phyloP scores from a whole-genome alignment of 306 rosid species.

The Begonia masoniana region DNA sequence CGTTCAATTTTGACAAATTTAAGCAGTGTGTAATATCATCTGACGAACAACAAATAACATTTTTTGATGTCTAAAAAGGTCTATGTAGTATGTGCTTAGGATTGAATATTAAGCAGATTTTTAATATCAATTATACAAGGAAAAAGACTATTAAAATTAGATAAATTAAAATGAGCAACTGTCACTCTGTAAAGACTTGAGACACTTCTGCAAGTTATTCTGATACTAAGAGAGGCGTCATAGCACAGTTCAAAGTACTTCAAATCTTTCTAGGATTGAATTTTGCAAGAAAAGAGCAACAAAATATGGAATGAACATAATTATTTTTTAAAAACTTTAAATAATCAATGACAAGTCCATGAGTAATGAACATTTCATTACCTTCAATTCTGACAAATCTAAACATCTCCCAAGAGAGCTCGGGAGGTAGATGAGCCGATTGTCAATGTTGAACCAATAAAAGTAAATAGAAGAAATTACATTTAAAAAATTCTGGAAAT shows the following conservation, averaged over 20 bases:
- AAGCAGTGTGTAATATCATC: conserved; percentile 68
- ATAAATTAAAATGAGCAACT: not conserved
- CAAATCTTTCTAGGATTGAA: no score
- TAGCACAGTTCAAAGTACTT: no score
- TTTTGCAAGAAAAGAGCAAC: no score
- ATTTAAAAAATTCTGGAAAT: no score
- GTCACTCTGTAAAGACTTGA: not conserved
- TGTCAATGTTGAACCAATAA: conserved; percentile 6
- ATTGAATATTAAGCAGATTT: no score
- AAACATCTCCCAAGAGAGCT: conserved; percentile 59
- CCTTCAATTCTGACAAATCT: conserved; percentile 73
- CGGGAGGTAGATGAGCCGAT: conserved; percentile 69
- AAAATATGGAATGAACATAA: no score
- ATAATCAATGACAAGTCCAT: no score
- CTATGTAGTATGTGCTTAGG: conserved; percentile 2
- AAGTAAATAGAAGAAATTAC: no score
- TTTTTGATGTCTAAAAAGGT: conserved; percentile 58
- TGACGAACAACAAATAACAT: conserved; percentile 54
- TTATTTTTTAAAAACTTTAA: no score
- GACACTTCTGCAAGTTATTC: not conserved
- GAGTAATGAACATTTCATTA: conserved; percentile 9
- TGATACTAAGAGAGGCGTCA: no score
- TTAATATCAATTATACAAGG: not conserved
- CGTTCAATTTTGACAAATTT: conserved; percentile 65
- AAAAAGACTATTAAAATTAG: not conserved